These are phyloP conservation scores for Leccinum olivaceopallidum DNA, from an alignment of 768 basidiomycete species.

Conservation along the genomic window DNA sequence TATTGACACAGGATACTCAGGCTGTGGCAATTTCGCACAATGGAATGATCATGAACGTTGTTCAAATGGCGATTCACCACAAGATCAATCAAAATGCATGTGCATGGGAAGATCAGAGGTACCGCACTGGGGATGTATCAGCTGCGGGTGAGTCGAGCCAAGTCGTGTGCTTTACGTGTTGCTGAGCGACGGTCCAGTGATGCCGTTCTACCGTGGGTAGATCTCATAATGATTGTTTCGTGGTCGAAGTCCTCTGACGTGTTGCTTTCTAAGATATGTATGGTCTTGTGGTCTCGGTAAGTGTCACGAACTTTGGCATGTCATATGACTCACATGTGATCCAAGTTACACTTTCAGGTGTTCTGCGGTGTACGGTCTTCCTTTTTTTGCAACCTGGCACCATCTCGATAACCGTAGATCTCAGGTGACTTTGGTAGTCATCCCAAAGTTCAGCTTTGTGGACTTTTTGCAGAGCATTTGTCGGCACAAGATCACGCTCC, in stretches of 20 bases:
- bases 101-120: conserved; percentile 39
- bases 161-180: not conserved
- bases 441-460: conserved; percentile 62
- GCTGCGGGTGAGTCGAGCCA: conserved; percentile 49
- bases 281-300: conserved; percentile 56
- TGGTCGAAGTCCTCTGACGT: conserved; percentile 12
- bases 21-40: conserved; percentile 71
- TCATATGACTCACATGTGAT: conserved; percentile 6
- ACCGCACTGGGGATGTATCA: conserved; percentile 55
- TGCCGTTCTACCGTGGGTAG: conserved; percentile 62
- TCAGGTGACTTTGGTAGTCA: conserved; percentile 56
- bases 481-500: conserved; percentile 56
- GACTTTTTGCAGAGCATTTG: conserved; percentile 63
- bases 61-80: conserved; percentile 59
- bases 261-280: conserved; percentile 48
- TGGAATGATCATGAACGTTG: conserved; percentile 58
- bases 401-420: conserved; percentile 6
- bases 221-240: not conserved
- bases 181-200: conserved; percentile 36
- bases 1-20: conserved; percentile 30
- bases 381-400: not conserved
- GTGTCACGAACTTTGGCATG: conserved; percentile 16
- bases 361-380: conserved; percentile 48
- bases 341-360: conserved; percentile 52
- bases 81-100: conserved; percentile 41